Conservation (phyloP, 139 green algal species). For the Gonium pectorale region DNA sequence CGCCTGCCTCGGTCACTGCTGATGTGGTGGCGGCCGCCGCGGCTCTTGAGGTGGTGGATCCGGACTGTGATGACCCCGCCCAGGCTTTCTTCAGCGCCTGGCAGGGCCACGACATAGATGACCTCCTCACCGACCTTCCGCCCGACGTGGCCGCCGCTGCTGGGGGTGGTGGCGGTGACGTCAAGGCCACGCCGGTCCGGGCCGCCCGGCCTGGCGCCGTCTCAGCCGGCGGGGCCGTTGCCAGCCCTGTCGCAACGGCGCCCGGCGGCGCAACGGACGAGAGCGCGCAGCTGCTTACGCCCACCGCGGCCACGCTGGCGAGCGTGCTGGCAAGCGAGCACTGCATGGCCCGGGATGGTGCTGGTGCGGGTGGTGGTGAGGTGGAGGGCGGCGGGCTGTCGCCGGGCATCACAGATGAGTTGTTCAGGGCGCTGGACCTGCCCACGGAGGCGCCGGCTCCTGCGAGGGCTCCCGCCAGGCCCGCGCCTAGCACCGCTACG, state of each 20-base stretch:
- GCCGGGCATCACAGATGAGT: neutral
- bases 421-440: neutral
- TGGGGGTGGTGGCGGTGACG: no score
- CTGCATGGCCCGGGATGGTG: neutral
- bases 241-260: neutral
- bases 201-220: no score
- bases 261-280: neutral
- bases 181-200: no score
- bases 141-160: no score
- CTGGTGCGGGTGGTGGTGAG: neutral
- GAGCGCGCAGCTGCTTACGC: neutral
- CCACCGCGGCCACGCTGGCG: neutral
- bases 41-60: no score
- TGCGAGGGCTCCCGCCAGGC: no score
- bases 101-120: neutral
- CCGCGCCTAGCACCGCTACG: no score
- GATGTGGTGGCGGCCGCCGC: no score
- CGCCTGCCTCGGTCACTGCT: no score
- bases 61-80: no score
- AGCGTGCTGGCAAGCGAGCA: neutral
- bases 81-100: constrained; percentile 19
- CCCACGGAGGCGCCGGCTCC: no score
- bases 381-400: neutral
- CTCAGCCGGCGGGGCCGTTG: no score
- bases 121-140: constrained; percentile 12